Percentiles rank a stretch among this genome's conserved stretches.
Evolutionary conservation across 1,284 basidiomycete species (phyloP).

Genomic region (Rhodofomes roseus): DNA sequence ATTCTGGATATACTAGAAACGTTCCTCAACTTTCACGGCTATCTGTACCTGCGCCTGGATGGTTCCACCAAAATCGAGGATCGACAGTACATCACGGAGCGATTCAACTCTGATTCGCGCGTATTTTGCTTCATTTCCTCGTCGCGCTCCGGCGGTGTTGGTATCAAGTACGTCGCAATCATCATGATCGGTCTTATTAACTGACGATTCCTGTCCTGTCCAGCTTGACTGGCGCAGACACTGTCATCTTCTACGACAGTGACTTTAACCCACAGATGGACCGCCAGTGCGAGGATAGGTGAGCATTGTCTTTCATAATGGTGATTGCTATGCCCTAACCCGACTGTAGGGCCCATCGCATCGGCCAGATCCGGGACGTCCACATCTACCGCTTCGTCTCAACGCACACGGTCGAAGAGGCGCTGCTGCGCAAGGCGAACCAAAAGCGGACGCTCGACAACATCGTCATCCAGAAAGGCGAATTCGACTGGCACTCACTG

Average conservation of each 20-base stretch:
- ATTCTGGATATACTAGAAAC: slow-evolving; percentile 94
- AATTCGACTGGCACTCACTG: slow-evolving; percentile 92
- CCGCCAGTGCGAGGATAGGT: slow-evolving; percentile 94
- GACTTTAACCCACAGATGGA: slow-evolving; percentile 99
- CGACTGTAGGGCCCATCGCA: slow-evolving; percentile 73
- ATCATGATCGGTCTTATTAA: background rate
- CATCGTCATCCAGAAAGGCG: slow-evolving; percentile 91
- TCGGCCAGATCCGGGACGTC: slow-evolving; percentile 95
- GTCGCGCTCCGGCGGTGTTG: slow-evolving; percentile 91
- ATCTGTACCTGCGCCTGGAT: slow-evolving; percentile 90
- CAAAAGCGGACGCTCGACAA: slow-evolving; percentile 92
- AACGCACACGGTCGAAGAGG: slow-evolving; percentile 91
- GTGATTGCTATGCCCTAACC: too few species aligned
- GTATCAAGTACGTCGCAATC: slow-evolving; percentile 76
- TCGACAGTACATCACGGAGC: slow-evolving; percentile 91
- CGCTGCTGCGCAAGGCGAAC: slow-evolving; percentile 93
- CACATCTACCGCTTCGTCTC: slow-evolving; percentile 97
- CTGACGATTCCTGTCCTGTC: background rate
- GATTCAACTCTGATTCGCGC: slow-evolving; percentile 92
- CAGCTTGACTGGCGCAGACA: slow-evolving; percentile 93
- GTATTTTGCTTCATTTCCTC: slow-evolving; percentile 94
- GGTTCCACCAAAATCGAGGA: slow-evolving; percentile 96
- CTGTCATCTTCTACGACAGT: slow-evolving; percentile 94
- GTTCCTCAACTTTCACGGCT: slow-evolving; percentile 91
- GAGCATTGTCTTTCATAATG: slow-evolving; percentile 14